Base-by-base conservation (phyloP, 495 filamentous ascomycete species). In the Bathelium albidoporum region DNA sequence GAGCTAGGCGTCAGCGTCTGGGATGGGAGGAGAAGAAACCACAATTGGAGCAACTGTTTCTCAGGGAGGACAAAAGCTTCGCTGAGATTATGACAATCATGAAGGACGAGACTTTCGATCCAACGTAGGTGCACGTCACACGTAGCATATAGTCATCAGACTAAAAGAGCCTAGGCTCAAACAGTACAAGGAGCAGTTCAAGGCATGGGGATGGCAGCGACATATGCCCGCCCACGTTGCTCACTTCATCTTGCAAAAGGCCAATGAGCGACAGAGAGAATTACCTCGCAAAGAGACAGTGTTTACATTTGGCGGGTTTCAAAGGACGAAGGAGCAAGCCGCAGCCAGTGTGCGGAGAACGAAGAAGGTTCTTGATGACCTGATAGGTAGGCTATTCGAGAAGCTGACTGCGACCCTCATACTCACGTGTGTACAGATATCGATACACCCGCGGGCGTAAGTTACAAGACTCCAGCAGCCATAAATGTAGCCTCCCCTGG, bases 131-230 rank as follows among this genome's bases (percentile, higher is more conserved):
- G 9, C 43, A 49, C n/a, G 11, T 49, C 4, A 18, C 5, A 18
- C 3, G 10, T 49, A 39, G 14, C 14, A 39, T 39, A 39, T 5
- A 39, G 14, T 14, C 34, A 39, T 39, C 34, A 14, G 14, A 20
- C 43, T 49, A n/a, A 49, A 49, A 14, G 11, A 9, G 10, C n/a
- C 18, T n/a, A 60, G 59, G 12, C 32, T 14, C 3, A 60, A 41
- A 41, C 59, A 60, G 29, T 60, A 60, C 32, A 60, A 60, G 59
- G 59, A 36, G 32, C n/a, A 60, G 41, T 60, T 60, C 32, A 60
- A 60, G 29, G 10, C 59, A 4, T 60, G 59, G 59, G 39, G 39
- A 7, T 60, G 59, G 59, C 32, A 26, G 18, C n/a, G 29, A 28
- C 4, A 41, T 24, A 20, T 60, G 12, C 59, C 59, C 12, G 28